phyloP scores from a whole-genome alignment of 2,329 filamentous ascomycete genomes.

The Ceratocystis colombiana region DNA sequence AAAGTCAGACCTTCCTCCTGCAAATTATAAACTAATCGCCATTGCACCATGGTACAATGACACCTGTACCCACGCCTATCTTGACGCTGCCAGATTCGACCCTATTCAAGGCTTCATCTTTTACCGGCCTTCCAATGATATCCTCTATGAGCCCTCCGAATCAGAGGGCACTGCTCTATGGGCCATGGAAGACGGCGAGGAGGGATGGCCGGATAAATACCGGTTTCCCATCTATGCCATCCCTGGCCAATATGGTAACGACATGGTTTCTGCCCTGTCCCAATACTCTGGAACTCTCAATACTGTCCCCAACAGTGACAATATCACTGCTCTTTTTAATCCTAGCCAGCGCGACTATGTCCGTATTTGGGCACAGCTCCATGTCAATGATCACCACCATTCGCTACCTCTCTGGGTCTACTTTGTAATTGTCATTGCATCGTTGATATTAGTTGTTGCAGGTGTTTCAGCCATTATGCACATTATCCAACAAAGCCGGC shows the following conservation, averaged over 20 bases:
- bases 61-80: constrained; percentile 62
- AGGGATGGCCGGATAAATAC: constrained; percentile 60
- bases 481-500: constrained; percentile 60
- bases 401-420: constrained; percentile 77
- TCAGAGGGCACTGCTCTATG: constrained; percentile 49
- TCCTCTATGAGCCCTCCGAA: constrained; percentile 27
- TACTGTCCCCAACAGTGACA: constrained; percentile 46
- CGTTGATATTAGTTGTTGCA: constrained; percentile 58
- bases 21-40: constrained; percentile 65
- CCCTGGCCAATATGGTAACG: constrained; percentile 53
- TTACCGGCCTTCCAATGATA: constrained; percentile 48
- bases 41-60: constrained; percentile 76
- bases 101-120: constrained; percentile 55
- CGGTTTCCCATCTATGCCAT: constrained; percentile 77
- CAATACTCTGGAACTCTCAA: constrained; percentile 69
- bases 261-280: constrained; percentile 61
- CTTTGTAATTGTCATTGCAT: constrained; percentile 57
- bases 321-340: constrained; percentile 46
- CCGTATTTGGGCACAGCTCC: constrained; percentile 49
- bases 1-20: constrained; percentile 54
- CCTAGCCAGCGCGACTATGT: constrained; percentile 50
- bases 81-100: constrained; percentile 50
- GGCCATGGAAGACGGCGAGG: constrained; percentile 54
- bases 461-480: constrained; percentile 65
- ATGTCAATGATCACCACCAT: constrained; percentile 38